Percentiles rank a stretch among this genome's conserved stretches.
These are phyloP conservation scores for Boletus sp. DNA, from an alignment of 1,284 basidiomycete species.

Conservation along the genomic window DNA sequence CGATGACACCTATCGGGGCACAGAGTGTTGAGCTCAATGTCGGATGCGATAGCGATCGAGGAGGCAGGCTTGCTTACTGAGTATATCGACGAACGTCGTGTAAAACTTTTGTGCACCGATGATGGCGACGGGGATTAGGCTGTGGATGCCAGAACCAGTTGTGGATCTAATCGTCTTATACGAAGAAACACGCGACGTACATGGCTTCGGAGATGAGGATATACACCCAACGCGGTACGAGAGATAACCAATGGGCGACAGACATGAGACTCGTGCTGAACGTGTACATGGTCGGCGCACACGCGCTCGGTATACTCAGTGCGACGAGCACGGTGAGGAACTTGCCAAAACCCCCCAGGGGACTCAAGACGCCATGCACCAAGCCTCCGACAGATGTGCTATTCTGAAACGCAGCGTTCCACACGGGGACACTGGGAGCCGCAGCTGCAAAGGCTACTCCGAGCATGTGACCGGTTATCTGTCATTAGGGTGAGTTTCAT, in stretches of 20 bases:
- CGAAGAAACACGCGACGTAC: constrained; percentile 33
- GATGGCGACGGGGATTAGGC: constrained; percentile 57
- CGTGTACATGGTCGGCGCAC: constrained; percentile 75
- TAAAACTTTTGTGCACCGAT: constrained; percentile 59
- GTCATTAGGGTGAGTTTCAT: constrained; percentile 3
- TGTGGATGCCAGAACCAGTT: constrained; percentile 21
- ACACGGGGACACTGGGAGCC: constrained; percentile 52
- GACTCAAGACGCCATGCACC: constrained; percentile 50
- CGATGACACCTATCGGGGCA: constrained; percentile 40
- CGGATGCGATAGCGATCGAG: background rate
- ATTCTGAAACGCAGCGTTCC: constrained; percentile 52
- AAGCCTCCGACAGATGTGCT: constrained; percentile 57
- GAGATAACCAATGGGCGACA: constrained; percentile 42
- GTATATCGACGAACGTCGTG: constrained; percentile 50
- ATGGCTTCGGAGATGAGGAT: constrained; percentile 71
- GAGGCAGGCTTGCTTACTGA: constrained; percentile 36
- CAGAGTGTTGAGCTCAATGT: background rate
- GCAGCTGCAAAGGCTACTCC: constrained; percentile 63
- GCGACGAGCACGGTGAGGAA: constrained; percentile 45
- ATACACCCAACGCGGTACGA: constrained; percentile 70
- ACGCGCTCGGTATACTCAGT: constrained; percentile 48
- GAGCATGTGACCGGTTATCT: constrained; percentile 58
- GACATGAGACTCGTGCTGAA: constrained; percentile 74
- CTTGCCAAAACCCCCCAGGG: constrained; percentile 54
- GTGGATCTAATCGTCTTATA: background rate